A percentile compares a stretch with the other conserved stretches of the same genome.
Conservation (phyloP, 371 early-diverging fungal species). For the Lichtheimia hyalospora region DNA sequence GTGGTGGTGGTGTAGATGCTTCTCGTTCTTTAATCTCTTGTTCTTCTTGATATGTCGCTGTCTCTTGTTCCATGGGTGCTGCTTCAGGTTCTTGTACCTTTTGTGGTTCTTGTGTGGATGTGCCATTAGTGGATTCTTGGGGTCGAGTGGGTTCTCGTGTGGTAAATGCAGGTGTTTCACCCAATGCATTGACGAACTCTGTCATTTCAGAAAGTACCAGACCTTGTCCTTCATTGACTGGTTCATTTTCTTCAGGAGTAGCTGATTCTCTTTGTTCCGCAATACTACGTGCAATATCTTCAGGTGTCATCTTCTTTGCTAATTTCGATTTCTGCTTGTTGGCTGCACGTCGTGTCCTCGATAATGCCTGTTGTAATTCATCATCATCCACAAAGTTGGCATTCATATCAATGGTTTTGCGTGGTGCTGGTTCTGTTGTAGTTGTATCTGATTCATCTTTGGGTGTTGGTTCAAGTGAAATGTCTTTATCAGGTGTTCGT, state of each 20-base stretch:
- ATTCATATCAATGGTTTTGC: slow-evolving; percentile 29
- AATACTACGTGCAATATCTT: slow-evolving; percentile 54
- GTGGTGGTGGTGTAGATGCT: slow-evolving; percentile 17
- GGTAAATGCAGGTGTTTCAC: slow-evolving; percentile 39
- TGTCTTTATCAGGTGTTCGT: slow-evolving; percentile 39
- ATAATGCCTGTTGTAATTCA: slow-evolving; percentile 83
- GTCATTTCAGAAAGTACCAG: slow-evolving; percentile 61
- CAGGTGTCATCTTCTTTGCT: slow-evolving; percentile 52
- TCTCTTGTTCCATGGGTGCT: background rate
- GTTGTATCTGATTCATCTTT: slow-evolving; percentile 22
- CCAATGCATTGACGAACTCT: slow-evolving; percentile 72
- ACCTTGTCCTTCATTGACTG: slow-evolving; percentile 39
- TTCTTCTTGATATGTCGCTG: background rate
- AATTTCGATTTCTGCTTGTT: slow-evolving; percentile 50
- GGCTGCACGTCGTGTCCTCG: slow-evolving; percentile 70
- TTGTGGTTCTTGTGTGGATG: background rate
- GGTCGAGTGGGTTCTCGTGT: slow-evolving; percentile 17
- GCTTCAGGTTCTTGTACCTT: slow-evolving; percentile 2
- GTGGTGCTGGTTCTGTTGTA: slow-evolving; percentile 19
- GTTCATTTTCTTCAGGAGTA: slow-evolving; percentile 30
- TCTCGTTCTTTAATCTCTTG: slow-evolving; percentile 5
- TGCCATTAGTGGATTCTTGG: slow-evolving; percentile 9
- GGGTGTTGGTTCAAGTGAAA: slow-evolving; percentile 24
- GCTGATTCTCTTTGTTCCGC: slow-evolving; percentile 26
- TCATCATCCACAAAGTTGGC: slow-evolving; percentile 93